These are phyloP conservation scores for Suillus plorans DNA, from an alignment of 768 basidiomycete genomes.

Conservation along the genomic window DNA sequence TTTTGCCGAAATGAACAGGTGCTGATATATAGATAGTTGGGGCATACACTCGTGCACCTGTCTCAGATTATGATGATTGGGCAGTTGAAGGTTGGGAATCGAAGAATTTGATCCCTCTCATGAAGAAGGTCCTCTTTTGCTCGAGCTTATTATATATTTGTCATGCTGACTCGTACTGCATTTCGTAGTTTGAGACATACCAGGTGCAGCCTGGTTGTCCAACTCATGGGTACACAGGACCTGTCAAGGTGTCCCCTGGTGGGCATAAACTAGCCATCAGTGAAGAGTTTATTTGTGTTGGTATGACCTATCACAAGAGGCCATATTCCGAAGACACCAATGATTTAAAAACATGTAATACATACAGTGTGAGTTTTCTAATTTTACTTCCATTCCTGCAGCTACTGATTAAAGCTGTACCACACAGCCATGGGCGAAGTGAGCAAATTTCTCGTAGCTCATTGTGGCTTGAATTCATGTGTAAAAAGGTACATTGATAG, in stretches of 20 bases:
- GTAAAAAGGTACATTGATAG: constrained; percentile 50
- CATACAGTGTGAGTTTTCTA: constrained; percentile 45
- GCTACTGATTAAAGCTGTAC: neutral
- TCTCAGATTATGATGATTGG: constrained; percentile 54
- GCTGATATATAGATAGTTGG: constrained; percentile 25
- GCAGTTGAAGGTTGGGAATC: constrained; percentile 28
- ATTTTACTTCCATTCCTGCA: neutral
- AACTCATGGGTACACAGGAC: constrained; percentile 23
- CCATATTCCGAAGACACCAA: constrained; percentile 45
- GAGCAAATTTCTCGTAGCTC: constrained; percentile 10
- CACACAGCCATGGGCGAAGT: constrained; percentile 56
- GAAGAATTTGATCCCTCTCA: constrained; percentile 23
- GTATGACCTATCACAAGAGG: constrained; percentile 47
- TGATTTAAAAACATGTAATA: constrained; percentile 40
- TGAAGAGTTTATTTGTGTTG: constrained; percentile 47
- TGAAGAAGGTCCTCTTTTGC: constrained; percentile 20
- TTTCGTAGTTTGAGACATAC: constrained; percentile 21
- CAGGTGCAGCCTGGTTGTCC: constrained; percentile 14
- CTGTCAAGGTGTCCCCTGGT: constrained; percentile 22
- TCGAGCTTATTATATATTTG: neutral
- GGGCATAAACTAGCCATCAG: constrained; percentile 40
- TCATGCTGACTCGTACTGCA: neutral
- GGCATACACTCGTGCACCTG: constrained; percentile 57
- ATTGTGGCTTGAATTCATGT: neutral
- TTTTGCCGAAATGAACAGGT: constrained; percentile 1